Percentiles rank a stretch among this genome's conserved stretches.
Conservation (phyloP, 768 basidiomycete genomes). For the Rhodotorula babjevae region DNA sequence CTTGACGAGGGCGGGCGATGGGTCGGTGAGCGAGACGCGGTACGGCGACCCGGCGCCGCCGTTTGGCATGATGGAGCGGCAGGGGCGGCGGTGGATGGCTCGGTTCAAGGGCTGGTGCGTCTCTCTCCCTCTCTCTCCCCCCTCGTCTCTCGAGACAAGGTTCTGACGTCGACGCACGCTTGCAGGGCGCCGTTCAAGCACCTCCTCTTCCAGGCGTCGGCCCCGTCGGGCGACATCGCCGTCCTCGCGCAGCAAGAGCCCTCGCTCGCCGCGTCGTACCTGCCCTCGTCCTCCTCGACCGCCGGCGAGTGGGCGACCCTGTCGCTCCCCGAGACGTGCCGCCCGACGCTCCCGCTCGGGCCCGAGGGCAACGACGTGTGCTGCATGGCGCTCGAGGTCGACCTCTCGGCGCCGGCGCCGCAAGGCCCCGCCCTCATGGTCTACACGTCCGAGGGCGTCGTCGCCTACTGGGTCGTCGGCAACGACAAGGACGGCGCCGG, state of each 20-base stretch:
- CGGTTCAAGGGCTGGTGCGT: constrained; percentile 29
- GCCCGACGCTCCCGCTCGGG: constrained; percentile 45
- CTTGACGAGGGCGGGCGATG: constrained; percentile 25
- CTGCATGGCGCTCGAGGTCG: constrained; percentile 47
- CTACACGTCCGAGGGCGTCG: constrained; percentile 47
- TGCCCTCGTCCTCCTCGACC: constrained; percentile 38
- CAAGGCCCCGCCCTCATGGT: constrained; percentile 44
- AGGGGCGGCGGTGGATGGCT: constrained; percentile 32
- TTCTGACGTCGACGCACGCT: not conserved
- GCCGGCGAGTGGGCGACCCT: constrained; percentile 44
- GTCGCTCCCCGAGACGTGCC: constrained; percentile 46
- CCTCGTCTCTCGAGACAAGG: not conserved
- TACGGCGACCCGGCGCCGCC: constrained; percentile 44
- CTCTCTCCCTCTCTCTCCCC: not conserved
- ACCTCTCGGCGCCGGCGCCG: constrained; percentile 43
- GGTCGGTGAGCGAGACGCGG: constrained; percentile 3
- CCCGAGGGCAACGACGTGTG: constrained; percentile 45
- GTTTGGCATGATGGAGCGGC: constrained; percentile 45
- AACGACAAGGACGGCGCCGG: constrained; percentile 35
- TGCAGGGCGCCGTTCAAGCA: constrained; percentile 48
- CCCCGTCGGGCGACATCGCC: constrained; percentile 47
- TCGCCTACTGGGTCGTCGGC: constrained; percentile 46
- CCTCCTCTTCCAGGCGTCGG: constrained; percentile 45
- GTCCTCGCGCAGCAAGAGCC: constrained; percentile 40
- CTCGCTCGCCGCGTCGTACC: not conserved